Percentiles rank a stretch among this genome's conserved stretches.
Conservation (phyloP, 495 filamentous ascomycete genomes). For the Apiosordaria backusii region DNA sequence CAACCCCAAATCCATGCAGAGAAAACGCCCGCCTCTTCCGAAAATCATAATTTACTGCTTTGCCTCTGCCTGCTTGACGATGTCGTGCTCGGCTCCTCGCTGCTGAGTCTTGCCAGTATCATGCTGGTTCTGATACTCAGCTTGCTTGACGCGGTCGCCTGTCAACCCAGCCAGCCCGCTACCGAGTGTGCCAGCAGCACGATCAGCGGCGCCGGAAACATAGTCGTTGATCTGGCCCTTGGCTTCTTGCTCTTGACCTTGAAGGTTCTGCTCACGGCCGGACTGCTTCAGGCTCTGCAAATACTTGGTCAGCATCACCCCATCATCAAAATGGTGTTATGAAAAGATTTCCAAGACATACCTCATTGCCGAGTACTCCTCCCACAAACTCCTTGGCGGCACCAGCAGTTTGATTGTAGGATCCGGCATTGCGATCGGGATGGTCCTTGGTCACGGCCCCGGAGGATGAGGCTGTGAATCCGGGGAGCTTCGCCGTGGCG, state of each 20-base stretch:
- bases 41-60: slow-evolving; percentile 21
- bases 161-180: slow-evolving; percentile 63
- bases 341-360: slow-evolving; percentile 22
- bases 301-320: not conserved
- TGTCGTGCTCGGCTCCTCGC: slow-evolving; percentile 78
- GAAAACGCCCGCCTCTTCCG: not conserved
- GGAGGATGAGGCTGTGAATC: slow-evolving; percentile 61
- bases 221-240: slow-evolving; percentile 77
- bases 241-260: slow-evolving; percentile 79
- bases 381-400: slow-evolving; percentile 81
- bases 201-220: slow-evolving; percentile 65
- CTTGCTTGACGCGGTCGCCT: slow-evolving; percentile 63
- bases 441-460: slow-evolving; percentile 72
- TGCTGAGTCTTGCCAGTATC: slow-evolving; percentile 84
- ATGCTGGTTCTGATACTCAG: slow-evolving; percentile 61
- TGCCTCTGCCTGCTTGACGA: slow-evolving; percentile 63
- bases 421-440: slow-evolving; percentile 64
- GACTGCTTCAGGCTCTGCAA: slow-evolving; percentile 59
- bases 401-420: slow-evolving; percentile 84
- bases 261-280: slow-evolving; percentile 72
- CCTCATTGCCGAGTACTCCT: slow-evolving; percentile 68
- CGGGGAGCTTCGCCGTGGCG: slow-evolving; percentile 66
- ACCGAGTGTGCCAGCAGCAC: slow-evolving; percentile 69
- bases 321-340: not conserved
- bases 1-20: not conserved